phyloP scores from a whole-genome alignment of 202 grass and related monocot species.

The Setaria viridis region DNA sequence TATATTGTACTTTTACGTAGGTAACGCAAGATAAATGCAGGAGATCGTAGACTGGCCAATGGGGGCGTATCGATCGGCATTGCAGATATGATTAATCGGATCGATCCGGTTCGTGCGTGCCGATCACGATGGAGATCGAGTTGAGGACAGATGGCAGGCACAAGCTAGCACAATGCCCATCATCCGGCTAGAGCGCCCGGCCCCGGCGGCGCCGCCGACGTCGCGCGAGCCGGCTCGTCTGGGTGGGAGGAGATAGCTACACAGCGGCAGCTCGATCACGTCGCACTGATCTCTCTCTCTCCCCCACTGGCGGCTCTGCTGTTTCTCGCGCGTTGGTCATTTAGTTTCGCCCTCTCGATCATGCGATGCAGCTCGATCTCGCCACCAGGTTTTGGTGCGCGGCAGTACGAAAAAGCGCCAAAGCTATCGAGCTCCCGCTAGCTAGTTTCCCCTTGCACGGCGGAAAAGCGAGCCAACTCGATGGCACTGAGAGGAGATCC shows the following conservation, averaged over 20 bases:
- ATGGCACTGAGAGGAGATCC: not conserved
- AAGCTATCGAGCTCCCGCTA: not conserved
- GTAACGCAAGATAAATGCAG: constrained; percentile 13
- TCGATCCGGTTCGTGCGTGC: not conserved
- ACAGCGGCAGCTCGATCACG: not conserved
- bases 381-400: not conserved
- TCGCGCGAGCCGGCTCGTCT: not conserved
- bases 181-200: not conserved
- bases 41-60: not conserved
- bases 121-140: not conserved
- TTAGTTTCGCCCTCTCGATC: not conserved
- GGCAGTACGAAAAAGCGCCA: not conserved
- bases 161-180: not conserved
- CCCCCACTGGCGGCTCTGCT: not conserved
- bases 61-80: too few species aligned
- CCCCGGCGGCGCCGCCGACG: not conserved
- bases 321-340: not conserved
- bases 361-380: not conserved
- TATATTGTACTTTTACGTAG: constrained; percentile 16
- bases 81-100: not conserved
- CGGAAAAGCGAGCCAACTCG: not conserved
- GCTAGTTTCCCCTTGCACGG: not conserved
- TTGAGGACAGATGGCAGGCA: constrained; percentile 14
- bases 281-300: not conserved
- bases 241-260: not conserved